phyloP scores from a whole-genome alignment of 371 early-diverging fungal genomes.

The Hamiltosporidium tvaerminnensis region DNA sequence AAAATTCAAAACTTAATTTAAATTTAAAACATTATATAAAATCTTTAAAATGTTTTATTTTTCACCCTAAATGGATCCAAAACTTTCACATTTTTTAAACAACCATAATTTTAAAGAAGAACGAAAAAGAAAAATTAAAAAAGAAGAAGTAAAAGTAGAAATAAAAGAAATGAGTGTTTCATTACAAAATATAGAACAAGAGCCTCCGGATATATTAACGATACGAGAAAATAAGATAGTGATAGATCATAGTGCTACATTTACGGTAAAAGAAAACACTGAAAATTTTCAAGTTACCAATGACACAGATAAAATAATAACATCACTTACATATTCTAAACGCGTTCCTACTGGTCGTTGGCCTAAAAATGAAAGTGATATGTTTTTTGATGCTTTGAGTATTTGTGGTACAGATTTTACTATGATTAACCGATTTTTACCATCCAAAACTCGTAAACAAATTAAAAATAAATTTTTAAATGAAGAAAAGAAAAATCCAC shows the following conservation, averaged over 20 bases:
- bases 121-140: constrained; percentile 15
- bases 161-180: not conserved
- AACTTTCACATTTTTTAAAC: constrained; percentile 37
- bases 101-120: constrained; percentile 43
- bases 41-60: no score
- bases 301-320: constrained; percentile 37
- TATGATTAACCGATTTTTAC: constrained; percentile 39
- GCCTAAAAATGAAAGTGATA: constrained; percentile 43
- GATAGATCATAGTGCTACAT: constrained; percentile 23
- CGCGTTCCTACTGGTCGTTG: constrained; percentile 27
- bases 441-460: constrained; percentile 40
- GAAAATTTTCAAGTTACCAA: constrained; percentile 10
- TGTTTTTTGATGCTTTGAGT: constrained; percentile 44
- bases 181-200: no score
- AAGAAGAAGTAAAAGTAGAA: not conserved
- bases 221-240: constrained; percentile 45
- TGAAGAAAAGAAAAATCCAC: constrained; percentile 35
- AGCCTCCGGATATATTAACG: constrained; percentile 13
- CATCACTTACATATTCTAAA: constrained; percentile 44
- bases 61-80: not conserved
- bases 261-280: constrained; percentile 6
- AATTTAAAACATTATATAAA: no score
- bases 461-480: constrained; percentile 44
- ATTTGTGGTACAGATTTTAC: constrained; percentile 51
- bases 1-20: no score